Percentiles rank a stretch among this genome's conserved stretches.
Conservation (phyloP, 805 yeast species). For the Nakazawaea ishiwadae region DNA sequence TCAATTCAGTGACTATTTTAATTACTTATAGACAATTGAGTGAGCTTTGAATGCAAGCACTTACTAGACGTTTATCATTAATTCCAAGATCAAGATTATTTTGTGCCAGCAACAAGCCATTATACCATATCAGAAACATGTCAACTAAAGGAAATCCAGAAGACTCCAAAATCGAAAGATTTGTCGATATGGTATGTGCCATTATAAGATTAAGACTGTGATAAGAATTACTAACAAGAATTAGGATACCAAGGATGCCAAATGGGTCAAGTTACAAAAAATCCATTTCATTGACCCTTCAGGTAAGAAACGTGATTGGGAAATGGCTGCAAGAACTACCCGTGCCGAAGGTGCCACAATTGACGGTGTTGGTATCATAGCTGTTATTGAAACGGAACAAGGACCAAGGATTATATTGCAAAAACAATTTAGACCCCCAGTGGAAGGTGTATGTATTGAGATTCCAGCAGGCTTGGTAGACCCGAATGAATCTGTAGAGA, state of each 20-base stretch:
- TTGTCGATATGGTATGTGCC: constrained; percentile 25
- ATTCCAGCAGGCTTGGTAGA: constrained; percentile 95
- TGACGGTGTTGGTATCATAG: constrained; percentile 91
- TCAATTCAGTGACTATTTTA: too few relatives aligned
- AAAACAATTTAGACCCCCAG: constrained; percentile 93
- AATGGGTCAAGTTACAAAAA: constrained; percentile 65
- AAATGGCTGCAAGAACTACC: constrained; percentile 79
- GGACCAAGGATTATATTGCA: constrained; percentile 58
- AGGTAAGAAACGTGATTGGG: constrained; percentile 79
- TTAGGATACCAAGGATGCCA: constrained; percentile 39
- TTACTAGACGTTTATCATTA: too few relatives aligned
- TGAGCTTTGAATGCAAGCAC: too few relatives aligned
- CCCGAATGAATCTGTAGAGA: constrained; percentile 68
- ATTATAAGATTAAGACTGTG: neutral
- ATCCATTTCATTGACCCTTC: constrained; percentile 69
- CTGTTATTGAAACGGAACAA: constrained; percentile 51
- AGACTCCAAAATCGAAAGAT: constrained; percentile 24
- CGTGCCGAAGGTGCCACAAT: constrained; percentile 55
- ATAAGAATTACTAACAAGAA: neutral
- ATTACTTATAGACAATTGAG: too few relatives aligned
- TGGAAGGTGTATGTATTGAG: constrained; percentile 82
- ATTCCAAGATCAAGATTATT: too few relatives aligned
- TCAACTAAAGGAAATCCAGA: constrained; percentile 15
- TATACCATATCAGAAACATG: neutral
- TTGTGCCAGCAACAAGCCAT: neutral